Percentiles rank a stretch among this genome's conserved stretches.
Evolutionary conservation across 495 filamentous ascomycete genomes (phyloP).

Genomic region (Aspergillus ostianus): DNA sequence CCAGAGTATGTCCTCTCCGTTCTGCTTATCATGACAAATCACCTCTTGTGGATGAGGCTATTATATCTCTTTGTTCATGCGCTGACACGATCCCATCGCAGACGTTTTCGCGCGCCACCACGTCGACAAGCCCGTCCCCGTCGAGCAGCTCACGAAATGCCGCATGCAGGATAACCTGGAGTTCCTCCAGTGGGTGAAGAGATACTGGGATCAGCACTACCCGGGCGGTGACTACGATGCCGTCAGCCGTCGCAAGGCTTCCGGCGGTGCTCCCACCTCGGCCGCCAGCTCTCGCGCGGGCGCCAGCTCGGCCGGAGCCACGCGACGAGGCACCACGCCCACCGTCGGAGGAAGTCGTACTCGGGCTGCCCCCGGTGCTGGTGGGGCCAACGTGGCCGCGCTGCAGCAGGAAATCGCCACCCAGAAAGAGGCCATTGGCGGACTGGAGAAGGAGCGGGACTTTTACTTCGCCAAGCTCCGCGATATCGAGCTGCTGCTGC

Average conservation of each 20-base stretch:
- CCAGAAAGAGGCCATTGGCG: conserved; percentile 82
- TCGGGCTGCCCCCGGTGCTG: conserved; percentile 49
- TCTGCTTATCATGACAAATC: not conserved
- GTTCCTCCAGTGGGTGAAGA: conserved; percentile 95
- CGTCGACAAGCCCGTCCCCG: conserved; percentile 83
- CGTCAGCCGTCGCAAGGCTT: conserved; percentile 76
- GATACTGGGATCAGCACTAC: conserved; percentile 97
- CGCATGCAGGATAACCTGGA: conserved; percentile 99
- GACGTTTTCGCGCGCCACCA: conserved; percentile 80
- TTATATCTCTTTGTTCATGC: not conserved
- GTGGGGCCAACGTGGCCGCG: conserved; percentile 58
- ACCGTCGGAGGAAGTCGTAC: conserved; percentile 55
- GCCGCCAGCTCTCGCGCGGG: conserved; percentile 40
- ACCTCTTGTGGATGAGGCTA: not conserved
- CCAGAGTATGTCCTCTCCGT: conserved; percentile 66
- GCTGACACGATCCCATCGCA: conserved; percentile 30
- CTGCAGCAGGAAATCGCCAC: conserved; percentile 77
- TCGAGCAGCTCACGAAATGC: conserved; percentile 89
- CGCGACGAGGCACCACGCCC: conserved; percentile 71
- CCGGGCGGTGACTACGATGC: conserved; percentile 96
- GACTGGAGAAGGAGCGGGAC: conserved; percentile 89
- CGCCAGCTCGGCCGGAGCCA: conserved; percentile 51
- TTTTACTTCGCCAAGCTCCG: conserved; percentile 99
- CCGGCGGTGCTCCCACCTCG: conserved; percentile 55
- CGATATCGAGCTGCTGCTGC: conserved; percentile 92